Percentiles rank a stretch among this genome's conserved stretches.
Conservation (phyloP, 129 eudicot species). For the Heracleum sosnowskyi region DNA sequence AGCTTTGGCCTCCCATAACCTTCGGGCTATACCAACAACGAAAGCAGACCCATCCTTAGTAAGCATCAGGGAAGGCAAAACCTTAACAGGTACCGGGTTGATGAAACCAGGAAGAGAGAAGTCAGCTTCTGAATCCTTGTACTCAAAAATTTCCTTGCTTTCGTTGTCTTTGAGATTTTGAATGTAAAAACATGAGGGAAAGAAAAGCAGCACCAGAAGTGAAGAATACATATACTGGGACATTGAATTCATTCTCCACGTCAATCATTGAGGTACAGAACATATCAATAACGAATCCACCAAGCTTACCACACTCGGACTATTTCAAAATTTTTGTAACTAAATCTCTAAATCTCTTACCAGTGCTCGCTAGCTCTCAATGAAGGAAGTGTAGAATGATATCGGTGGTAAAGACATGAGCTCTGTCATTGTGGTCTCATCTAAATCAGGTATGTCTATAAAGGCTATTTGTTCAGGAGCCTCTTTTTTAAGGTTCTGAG, state of each 20-base stretch:
- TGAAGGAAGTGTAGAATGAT: not conserved
- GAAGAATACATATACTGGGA: constrained; percentile 27
- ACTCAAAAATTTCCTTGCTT: no score
- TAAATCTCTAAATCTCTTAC: not conserved
- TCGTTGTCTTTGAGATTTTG: no score
- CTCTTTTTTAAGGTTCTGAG: no score
- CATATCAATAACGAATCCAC: constrained; percentile 29
- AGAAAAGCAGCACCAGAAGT: constrained; percentile 29
- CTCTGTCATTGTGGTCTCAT: no score
- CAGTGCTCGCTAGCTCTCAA: not conserved
- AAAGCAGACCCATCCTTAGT: not conserved
- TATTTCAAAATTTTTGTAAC: not conserved
- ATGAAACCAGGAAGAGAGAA: constrained; percentile 13
- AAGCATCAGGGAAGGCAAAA: not conserved
- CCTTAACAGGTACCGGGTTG: constrained; percentile 4
- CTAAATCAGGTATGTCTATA: no score
- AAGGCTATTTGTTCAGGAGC: no score
- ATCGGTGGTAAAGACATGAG: not conserved
- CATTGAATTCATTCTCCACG: constrained; percentile 22
- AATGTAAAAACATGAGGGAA: constrained; percentile 4
- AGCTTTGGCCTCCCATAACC: not conserved
- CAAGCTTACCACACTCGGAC: not conserved
- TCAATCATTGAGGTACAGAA: constrained; percentile 35
- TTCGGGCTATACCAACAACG: not conserved
- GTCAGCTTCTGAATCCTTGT: no score